Base-by-base conservation (phyloP, 225 moss, liverwort and hornwort species). In the Pleurozium schreberi region DNA sequence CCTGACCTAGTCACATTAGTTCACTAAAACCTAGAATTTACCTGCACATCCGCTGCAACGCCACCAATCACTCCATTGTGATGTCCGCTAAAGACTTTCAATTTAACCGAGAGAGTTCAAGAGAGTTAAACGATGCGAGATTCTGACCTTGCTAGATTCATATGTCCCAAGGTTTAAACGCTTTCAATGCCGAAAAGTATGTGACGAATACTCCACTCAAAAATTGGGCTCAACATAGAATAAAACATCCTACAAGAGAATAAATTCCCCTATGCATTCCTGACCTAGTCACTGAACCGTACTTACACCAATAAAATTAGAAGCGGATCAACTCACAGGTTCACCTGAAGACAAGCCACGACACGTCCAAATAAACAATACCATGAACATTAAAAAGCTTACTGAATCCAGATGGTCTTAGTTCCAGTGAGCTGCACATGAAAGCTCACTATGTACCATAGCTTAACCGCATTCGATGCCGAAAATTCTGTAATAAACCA, bases 51-150 rank as follows among this genome's bases (percentile, higher is more conserved):
- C 45, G 19, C 75, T 33, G 81, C 50, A 80, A 93, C 63, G 62
- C 93, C 90, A 61, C 93, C 93, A 74, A 92, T 87, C 65, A 95
- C 96, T 93, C 89, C 85, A 75, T 88, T 87, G 49, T 93, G 87
- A 87, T 95, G 92, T 62, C 87, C 84, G 36, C 89, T 60, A 30
- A 22, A 30, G 34, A 28, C 3, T 31, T 61, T 28, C 30, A 82
- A 62, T 26, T 85, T 42, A 68, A 57, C 77, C n/a, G 76, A 61
- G 21, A 57, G 49, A 34, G 77, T 73, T 71, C 80, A 49, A 70
- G 13, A 45, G 47, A 75, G 12, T 26, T 52, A 78, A 49, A 30
- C 58, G 28, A 86, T 42, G 62, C 14, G 38, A 69, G 34, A 53
- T 66, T 58, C 69, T 60, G 60, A 83, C 83, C 38, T 71, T 11